These are phyloP conservation scores for Cetradonia linearis DNA, from an alignment of 495 filamentous ascomycete genomes.

Conservation along the genomic window DNA sequence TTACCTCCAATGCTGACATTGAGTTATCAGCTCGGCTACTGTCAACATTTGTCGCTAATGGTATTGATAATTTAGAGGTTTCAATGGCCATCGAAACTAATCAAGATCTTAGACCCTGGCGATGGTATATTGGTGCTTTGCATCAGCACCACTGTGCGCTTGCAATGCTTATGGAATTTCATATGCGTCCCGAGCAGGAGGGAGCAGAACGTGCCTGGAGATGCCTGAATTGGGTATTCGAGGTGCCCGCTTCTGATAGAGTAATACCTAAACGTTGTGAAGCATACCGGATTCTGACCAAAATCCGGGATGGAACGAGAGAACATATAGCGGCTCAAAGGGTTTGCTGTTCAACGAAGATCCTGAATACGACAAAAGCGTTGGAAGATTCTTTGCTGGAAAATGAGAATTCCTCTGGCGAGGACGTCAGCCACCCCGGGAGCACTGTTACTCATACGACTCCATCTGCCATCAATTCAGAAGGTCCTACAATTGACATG, in stretches of 20 bases:
- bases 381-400: not conserved
- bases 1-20: not conserved
- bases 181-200: conserved; percentile 43
- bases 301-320: conserved; percentile 24
- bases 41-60: conserved; percentile 28
- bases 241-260: conserved; percentile 34
- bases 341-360: not conserved
- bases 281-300: conserved; percentile 31
- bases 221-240: conserved; percentile 61
- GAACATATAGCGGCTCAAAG: not conserved
- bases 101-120: conserved; percentile 27
- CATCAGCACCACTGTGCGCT: conserved; percentile 41
- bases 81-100: conserved; percentile 30
- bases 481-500: not conserved
- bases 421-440: not conserved
- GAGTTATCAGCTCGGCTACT: conserved; percentile 24
- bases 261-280: conserved; percentile 34
- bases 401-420: not conserved
- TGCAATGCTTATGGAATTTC: conserved; percentile 41
- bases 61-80: conserved; percentile 28
- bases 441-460: not conserved
- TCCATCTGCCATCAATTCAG: not conserved
- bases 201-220: conserved; percentile 55
- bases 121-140: conserved; percentile 38
- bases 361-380: not conserved